Evolutionary conservation across 2,329 filamentous ascomycete species (phyloP), one percentile per base, ranked within the genome.

Genomic region (Xylariales sp.): DNA sequence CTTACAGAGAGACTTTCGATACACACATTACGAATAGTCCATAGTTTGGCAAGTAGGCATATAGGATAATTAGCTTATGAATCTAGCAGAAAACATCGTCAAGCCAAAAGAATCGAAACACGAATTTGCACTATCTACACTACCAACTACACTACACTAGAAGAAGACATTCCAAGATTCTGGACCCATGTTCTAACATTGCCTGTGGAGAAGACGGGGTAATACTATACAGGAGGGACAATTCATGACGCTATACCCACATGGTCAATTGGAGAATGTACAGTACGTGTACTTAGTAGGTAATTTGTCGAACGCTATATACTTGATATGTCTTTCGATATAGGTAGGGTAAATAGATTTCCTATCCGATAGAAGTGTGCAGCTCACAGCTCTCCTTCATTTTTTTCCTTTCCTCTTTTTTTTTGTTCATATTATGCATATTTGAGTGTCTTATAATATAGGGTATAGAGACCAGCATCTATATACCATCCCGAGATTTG

Each of bases 401-500:
- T 23, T 23, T 23, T 23, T 23, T 23, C 23, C 23, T 23, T 23
- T 23, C 23, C 23, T 23, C 23, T 23, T 23, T 23, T 23, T 23
- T 23, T 23, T 23, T 23, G 2, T 34, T 34, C 32, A 34, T 34
- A 34, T 34, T 5, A 34, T 34, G 32, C 32, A 34, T 5, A 8
- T 34, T 5, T 3, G 2, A 34, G 8, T 41, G 9, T 41, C 39
- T 41, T 41, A 12, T 41, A 14, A 12, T 12, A 14, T 41, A 41
- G 39, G 39, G 9, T 45, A 53, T 41, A 49, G 46, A 34, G 12
- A 16, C 16, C 16, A n/a, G 7, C 2, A 32, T 32, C 61, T 43
- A 28, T 30, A 32, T 32, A 8, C 7, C 6, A 34, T 56, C 34
- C 54, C 59, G 18, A 57, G 49, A 69, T 60, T 64, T 43, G 36